These are phyloP conservation scores for Ogataea zsoltii DNA, from an alignment of 805 yeast genomes.

Conservation along the genomic window DNA sequence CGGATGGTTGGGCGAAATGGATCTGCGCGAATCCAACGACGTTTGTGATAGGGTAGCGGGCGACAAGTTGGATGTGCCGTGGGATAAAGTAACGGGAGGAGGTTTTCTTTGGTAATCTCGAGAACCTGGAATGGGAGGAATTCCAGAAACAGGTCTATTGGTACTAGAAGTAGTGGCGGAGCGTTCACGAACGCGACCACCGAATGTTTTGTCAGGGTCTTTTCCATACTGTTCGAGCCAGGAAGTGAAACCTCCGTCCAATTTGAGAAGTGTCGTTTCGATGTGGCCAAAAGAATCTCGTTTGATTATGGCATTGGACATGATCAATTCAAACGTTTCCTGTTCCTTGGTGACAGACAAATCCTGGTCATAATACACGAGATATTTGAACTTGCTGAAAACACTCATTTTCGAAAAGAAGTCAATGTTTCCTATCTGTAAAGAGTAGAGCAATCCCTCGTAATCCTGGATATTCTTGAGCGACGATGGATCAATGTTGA, in stretches of 20 bases:
- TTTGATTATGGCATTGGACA: constrained; percentile 15
- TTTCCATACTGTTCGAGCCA: constrained; percentile 40
- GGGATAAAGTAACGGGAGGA: constrained; percentile 7
- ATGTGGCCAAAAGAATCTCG: constrained; percentile 13
- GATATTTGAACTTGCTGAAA: constrained; percentile 34
- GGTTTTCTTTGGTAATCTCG: constrained; percentile 7
- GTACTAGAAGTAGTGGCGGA: neutral
- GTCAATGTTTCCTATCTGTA: constrained; percentile 35
- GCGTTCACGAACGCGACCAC: constrained; percentile 8
- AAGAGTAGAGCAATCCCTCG: constrained; percentile 20
- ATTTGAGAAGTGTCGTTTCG: constrained; percentile 11
- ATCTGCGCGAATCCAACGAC: constrained; percentile 1
- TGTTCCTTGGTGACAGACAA: constrained; percentile 33
- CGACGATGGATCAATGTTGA: constrained; percentile 42
- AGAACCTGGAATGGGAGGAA: constrained; percentile 9
- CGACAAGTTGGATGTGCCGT: neutral
- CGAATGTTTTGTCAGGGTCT: constrained; percentile 23
- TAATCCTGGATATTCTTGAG: constrained; percentile 17
- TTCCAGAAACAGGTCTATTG: neutral
- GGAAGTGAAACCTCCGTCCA: constrained; percentile 47
- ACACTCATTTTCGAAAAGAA: constrained; percentile 34
- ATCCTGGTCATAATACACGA: constrained; percentile 42
- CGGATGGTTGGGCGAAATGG: neutral
- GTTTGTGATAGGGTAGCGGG: constrained; percentile 1
- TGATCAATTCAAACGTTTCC: constrained; percentile 23